phyloP scores from a whole-genome alignment of 164 flowering plant genomes.

The Kalanchoe fedtschenkoi region DNA sequence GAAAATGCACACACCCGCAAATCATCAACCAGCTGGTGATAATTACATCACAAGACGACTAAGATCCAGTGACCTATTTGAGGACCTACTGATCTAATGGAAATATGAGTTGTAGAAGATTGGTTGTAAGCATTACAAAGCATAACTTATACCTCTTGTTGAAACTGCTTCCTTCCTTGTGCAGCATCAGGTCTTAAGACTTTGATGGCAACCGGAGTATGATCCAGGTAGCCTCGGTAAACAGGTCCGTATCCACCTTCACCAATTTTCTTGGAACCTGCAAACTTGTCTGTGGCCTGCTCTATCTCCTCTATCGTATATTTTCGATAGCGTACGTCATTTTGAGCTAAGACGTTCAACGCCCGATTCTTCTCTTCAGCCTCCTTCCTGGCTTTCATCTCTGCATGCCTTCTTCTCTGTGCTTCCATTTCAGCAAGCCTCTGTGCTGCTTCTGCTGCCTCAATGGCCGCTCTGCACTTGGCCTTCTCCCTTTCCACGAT shows the following conservation, averaged over 20 bases:
- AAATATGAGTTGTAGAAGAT: too few species aligned
- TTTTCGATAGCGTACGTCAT: slow-evolving; percentile 9
- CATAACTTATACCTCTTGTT: slow-evolving; percentile 4
- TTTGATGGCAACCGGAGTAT: slow-evolving; percentile 9
- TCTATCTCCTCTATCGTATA: slow-evolving; percentile 7
- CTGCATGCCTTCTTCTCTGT: slow-evolving; percentile 7
- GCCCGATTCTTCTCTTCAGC: slow-evolving; percentile 8
- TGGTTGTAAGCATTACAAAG: too few species aligned
- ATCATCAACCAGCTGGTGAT: too few species aligned
- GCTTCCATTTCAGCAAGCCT: slow-evolving; percentile 9
- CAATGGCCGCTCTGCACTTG: slow-evolving; percentile 7
- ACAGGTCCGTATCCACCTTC: slow-evolving; percentile 10
- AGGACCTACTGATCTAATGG: too few species aligned
- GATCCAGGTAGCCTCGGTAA: slow-evolving; percentile 8
- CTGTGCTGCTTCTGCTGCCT: slow-evolving; percentile 9
- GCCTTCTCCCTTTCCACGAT: slow-evolving; percentile 8
- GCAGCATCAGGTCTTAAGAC: slow-evolving; percentile 7
- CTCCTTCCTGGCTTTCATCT: slow-evolving; percentile 4
- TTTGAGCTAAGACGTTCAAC: neutral
- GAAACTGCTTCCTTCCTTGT: slow-evolving; percentile 8
- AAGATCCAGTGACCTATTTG: too few species aligned
- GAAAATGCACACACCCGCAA: too few species aligned
- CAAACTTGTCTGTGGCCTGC: slow-evolving; percentile 2
- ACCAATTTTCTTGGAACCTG: slow-evolving; percentile 8
- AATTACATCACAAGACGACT: too few species aligned